Conservation (phyloP, 2,329 filamentous ascomycete species). For the Xylaria sp. region DNA sequence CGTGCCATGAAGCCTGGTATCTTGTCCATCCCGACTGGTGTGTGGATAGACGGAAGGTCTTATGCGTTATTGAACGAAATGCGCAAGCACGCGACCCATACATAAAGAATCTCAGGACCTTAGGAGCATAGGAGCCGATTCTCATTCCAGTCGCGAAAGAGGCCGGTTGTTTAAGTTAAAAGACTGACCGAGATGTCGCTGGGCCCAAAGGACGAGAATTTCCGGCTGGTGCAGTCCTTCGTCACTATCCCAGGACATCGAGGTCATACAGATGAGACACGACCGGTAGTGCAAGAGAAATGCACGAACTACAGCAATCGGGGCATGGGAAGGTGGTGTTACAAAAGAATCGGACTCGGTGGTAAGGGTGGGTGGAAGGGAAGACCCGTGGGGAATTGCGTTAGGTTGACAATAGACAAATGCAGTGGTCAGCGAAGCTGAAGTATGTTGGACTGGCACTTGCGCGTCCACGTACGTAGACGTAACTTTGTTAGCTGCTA, state of each 20-base stretch:
- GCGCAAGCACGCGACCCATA: neutral
- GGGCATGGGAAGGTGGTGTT: neutral
- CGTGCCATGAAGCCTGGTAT: conserved; percentile 44
- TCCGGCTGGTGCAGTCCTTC: conserved; percentile 5
- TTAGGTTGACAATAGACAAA: conserved; percentile 7
- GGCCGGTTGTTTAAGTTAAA: neutral
- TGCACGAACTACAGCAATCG: conserved; percentile 10
- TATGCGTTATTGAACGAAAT: conserved; percentile 11
- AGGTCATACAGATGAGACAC: conserved; percentile 19
- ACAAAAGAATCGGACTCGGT: conserved; percentile 18
- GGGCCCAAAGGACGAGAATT: conserved; percentile 9
- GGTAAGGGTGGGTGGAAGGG: conserved; percentile 6
- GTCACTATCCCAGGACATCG: conserved; percentile 17
- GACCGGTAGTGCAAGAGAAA: conserved; percentile 17
- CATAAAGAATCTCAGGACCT: conserved; percentile 7
- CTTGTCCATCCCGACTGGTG: conserved; percentile 40
- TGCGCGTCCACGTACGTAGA: conserved; percentile 32
- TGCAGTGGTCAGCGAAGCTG: conserved; percentile 22
- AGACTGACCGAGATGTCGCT: conserved; percentile 11
- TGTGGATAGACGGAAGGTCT: conserved; percentile 10
- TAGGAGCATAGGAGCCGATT: conserved; percentile 10
- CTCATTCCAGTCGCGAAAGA: neutral
- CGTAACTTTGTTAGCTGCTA: conserved; percentile 15
- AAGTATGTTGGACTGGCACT: conserved; percentile 20
- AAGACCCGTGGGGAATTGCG: conserved; percentile 4